These are phyloP conservation scores for Candida labiduridarum DNA, from an alignment of 1,139 yeast species.

Conservation along the genomic window DNA sequence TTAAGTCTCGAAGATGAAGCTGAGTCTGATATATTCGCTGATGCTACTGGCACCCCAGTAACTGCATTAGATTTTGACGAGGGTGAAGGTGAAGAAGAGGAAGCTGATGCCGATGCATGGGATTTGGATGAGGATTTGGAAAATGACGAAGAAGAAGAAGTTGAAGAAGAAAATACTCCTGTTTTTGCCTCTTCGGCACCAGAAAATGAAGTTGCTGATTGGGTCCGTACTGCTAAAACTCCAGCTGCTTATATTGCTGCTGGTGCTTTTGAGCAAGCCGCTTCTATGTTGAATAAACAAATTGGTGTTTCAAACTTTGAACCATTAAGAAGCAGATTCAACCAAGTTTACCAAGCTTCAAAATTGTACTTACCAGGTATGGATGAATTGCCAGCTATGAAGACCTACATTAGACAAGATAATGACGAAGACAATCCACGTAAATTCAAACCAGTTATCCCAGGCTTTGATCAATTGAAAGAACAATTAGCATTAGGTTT, in stretches of 20 bases:
- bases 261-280: constrained; percentile 95
- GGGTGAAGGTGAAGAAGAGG: constrained; percentile 49
- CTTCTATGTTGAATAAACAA: constrained; percentile 87
- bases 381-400: constrained; percentile 69
- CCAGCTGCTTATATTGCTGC: constrained; percentile 96
- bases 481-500: constrained; percentile 73
- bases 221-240: constrained; percentile 89
- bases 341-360: constrained; percentile 80
- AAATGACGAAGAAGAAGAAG: constrained; percentile 48
- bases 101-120: constrained; percentile 58
- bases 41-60: constrained; percentile 9
- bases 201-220: constrained; percentile 67
- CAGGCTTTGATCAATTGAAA: constrained; percentile 75
- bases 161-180: constrained; percentile 25
- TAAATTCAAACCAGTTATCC: constrained; percentile 64
- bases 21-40: constrained; percentile 20
- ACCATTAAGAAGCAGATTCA: constrained; percentile 80
- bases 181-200: constrained; percentile 29
- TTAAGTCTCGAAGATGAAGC: constrained; percentile 51
- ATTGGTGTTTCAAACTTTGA: constrained; percentile 83
- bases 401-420: constrained; percentile 67
- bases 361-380: constrained; percentile 76
- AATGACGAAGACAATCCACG: constrained; percentile 59
- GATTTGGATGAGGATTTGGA: constrained; percentile 45
- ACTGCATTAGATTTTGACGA: constrained; percentile 33